phyloP scores from a whole-genome alignment of 148 eudicot species.

The Euryodendron excelsum region DNA sequence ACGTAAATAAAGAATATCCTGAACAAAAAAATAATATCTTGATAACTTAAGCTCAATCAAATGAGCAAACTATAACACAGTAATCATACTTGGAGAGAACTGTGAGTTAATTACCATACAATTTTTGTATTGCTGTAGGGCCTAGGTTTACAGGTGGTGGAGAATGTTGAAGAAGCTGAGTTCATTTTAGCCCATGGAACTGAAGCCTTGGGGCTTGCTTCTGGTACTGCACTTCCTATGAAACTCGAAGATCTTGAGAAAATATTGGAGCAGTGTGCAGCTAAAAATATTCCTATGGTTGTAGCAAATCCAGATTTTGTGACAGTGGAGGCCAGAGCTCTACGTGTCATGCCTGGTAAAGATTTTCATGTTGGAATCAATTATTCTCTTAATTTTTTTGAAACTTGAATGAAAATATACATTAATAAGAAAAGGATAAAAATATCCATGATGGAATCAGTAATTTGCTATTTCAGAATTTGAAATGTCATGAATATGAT shows the following conservation, averaged over 20 bases:
- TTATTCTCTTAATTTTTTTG: background rate
- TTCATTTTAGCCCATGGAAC: conserved; percentile 93
- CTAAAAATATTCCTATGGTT: conserved; percentile 81
- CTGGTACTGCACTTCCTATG: conserved; percentile 62
- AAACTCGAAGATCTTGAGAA: conserved; percentile 68
- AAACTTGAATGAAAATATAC: background rate
- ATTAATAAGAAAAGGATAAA: background rate
- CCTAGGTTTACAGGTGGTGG: no score
- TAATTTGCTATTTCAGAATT: background rate
- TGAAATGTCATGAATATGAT: background rate
- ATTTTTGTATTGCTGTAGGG: no score
- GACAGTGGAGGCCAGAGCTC: conserved; percentile 89
- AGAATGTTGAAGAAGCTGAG: conserved; percentile 82
- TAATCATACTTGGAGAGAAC: no score
- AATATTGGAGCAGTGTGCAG: conserved; percentile 66
- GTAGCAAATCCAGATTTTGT: conserved; percentile 98
- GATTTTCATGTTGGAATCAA: background rate
- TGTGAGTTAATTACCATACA: no score
- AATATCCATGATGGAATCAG: background rate
- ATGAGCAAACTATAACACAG: no score
- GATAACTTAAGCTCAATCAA: no score
- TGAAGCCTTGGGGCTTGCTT: conserved; percentile 82
- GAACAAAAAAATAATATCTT: no score
- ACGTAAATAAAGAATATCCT: no score
- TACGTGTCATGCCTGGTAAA: conserved; percentile 92